Conservation (phyloP, 2,329 filamentous ascomycete species). For the Metarhizium humberi region DNA sequence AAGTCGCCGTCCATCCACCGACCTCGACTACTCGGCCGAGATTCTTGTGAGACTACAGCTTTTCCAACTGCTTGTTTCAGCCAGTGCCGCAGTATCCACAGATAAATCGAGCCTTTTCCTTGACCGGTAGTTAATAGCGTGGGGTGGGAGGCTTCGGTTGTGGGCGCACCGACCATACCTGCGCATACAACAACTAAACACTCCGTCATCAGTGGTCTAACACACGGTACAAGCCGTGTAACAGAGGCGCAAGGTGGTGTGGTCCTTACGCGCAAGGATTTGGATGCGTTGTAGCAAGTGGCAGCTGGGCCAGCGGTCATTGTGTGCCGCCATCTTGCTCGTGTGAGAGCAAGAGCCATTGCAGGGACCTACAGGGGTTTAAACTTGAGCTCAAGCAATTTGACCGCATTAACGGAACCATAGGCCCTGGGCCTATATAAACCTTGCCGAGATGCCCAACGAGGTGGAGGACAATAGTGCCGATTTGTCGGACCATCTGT, state of each 20-base stretch:
- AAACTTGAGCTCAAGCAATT: background rate
- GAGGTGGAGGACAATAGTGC: slow-evolving; percentile 42
- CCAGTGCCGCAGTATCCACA: background rate
- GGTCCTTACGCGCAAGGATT: slow-evolving; percentile 21
- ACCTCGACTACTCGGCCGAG: background rate
- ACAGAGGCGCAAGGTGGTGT: slow-evolving; percentile 22
- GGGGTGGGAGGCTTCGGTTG: background rate
- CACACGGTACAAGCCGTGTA: slow-evolving; percentile 18
- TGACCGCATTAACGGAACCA: background rate
- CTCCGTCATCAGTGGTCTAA: slow-evolving; percentile 16
- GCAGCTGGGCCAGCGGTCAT: slow-evolving; percentile 2
- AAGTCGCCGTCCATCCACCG: background rate
- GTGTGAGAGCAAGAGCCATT: slow-evolving; percentile 7
- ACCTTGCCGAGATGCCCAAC: slow-evolving; percentile 44
- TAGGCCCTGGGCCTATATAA: slow-evolving; percentile 32
- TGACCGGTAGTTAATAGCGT: background rate
- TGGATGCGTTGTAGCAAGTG: slow-evolving; percentile 11
- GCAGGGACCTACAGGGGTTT: slow-evolving; percentile 3
- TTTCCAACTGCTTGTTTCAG: slow-evolving; percentile 1
- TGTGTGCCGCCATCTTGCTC: slow-evolving; percentile 19
- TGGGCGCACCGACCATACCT: background rate
- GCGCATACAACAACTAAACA: slow-evolving; percentile 21
- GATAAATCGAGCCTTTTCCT: background rate
- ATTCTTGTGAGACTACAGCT: background rate
- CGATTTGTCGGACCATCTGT: slow-evolving; percentile 49